phyloP scores from a whole-genome alignment of 345 rosid species.

The Bruguiera sexangula region DNA sequence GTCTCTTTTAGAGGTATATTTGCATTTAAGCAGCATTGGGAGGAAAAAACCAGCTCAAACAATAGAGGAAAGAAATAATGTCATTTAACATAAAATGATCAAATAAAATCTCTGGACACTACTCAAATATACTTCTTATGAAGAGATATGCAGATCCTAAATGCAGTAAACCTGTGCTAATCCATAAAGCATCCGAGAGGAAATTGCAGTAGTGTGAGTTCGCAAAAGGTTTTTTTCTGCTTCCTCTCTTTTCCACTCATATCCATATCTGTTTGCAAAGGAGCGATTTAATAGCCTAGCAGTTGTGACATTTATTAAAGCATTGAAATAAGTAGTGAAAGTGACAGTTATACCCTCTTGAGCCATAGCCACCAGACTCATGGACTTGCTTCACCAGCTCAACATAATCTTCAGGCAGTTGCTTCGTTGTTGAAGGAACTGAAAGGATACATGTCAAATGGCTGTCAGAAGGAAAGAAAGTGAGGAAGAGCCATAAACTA shows the following conservation, averaged over 20 bases:
- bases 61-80: not conserved
- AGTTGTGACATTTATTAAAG: too few relatives aligned
- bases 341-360: constrained; percentile 62
- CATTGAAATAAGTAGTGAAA: not conserved
- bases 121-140: not conserved
- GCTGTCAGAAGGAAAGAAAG: constrained; percentile 11
- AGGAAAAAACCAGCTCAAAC: not conserved
- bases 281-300: too few relatives aligned
- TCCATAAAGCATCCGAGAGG: constrained; percentile 83
- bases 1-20: not conserved
- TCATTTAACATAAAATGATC: not conserved
- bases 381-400: constrained; percentile 72
- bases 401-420: constrained; percentile 84
- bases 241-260: constrained; percentile 97
- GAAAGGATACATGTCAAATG: constrained; percentile 13
- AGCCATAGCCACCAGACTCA: constrained; percentile 87
- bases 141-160: not conserved
- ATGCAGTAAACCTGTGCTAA: constrained; percentile 63
- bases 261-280: constrained; percentile 50
- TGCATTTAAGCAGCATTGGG: not conserved
- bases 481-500: not conserved
- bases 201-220: constrained; percentile 93
- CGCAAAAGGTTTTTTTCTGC: constrained; percentile 90
- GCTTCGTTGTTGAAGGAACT: constrained; percentile 79
- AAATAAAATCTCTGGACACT: not conserved